Evolutionary conservation across 441 rosid genomes (phyloP).

Genomic region (Kokia cookei): DNA sequence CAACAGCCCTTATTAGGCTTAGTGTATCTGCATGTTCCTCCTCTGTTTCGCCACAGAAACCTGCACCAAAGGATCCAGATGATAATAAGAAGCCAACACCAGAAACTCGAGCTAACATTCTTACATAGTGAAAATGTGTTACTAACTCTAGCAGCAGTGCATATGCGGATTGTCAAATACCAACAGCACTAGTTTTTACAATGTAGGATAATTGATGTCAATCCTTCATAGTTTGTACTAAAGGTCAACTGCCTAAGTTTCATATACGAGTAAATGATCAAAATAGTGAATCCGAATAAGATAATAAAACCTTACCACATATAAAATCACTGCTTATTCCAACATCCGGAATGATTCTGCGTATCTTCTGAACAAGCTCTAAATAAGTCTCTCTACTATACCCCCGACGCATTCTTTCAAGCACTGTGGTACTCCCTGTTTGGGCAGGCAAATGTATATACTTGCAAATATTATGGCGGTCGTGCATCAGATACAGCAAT

Average conservation of each 20-base stretch:
- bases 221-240: background rate
- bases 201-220: background rate
- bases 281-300: background rate
- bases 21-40: slow-evolving; percentile 78
- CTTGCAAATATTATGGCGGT: slow-evolving; percentile 76
- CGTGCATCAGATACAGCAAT: slow-evolving; percentile 67
- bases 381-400: slow-evolving; percentile 92
- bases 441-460: slow-evolving; percentile 92
- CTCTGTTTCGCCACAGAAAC: slow-evolving; percentile 94
- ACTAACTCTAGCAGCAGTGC: background rate
- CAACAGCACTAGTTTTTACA: background rate
- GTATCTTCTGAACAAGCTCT: slow-evolving; percentile 76
- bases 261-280: background rate
- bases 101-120: background rate
- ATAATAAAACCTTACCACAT: slow-evolving; percentile 45
- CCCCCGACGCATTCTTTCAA: slow-evolving; percentile 81
- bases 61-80: slow-evolving; percentile 23
- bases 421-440: slow-evolving; percentile 69
- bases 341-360: slow-evolving; percentile 66
- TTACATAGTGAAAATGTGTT: background rate
- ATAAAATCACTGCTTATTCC: slow-evolving; percentile 89
- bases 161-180: background rate
- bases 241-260: background rate
- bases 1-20: slow-evolving; percentile 59
- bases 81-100: background rate